Evolutionary conservation across 495 filamentous ascomycete genomes (phyloP).

Genomic region (Aspergillus hancockii): DNA sequence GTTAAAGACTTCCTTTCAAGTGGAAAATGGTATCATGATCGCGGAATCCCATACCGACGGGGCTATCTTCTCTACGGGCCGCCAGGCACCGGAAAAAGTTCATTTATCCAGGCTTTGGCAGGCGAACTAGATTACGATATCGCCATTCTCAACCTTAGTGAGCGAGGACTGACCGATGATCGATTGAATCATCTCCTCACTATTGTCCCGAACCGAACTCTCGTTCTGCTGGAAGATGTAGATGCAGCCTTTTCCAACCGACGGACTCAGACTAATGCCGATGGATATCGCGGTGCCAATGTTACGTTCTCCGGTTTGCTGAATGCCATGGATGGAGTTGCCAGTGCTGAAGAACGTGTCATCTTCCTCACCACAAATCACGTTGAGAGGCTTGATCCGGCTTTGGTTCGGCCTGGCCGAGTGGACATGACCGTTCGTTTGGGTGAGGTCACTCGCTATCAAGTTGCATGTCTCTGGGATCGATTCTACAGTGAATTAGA

Average conservation of each 20-base stretch:
- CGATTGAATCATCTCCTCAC: constrained; percentile 84
- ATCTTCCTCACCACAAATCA: constrained; percentile 96
- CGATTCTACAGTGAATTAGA: constrained; percentile 91
- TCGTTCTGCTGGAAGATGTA: constrained; percentile 90
- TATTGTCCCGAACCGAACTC: constrained; percentile 80
- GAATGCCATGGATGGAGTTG: constrained; percentile 92
- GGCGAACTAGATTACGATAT: constrained; percentile 93
- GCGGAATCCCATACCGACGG: constrained; percentile 91
- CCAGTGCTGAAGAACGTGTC: constrained; percentile 92
- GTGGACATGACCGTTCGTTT: constrained; percentile 92
- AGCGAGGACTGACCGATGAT: constrained; percentile 91
- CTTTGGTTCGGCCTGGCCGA: constrained; percentile 84
- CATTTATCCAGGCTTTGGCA: constrained; percentile 93
- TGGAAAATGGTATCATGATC: constrained; percentile 86
- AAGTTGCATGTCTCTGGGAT: constrained; percentile 87
- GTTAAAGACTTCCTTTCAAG: constrained; percentile 79
- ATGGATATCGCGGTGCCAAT: constrained; percentile 86
- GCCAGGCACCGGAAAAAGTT: constrained; percentile 92
- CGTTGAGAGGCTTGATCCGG: constrained; percentile 82
- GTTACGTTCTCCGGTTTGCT: constrained; percentile 94
- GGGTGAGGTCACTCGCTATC: constrained; percentile 81
- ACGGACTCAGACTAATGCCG: constrained; percentile 66
- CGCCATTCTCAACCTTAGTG: constrained; percentile 89
- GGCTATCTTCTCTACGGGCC: constrained; percentile 94
- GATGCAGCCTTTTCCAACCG: constrained; percentile 89